phyloP scores from a whole-genome alignment of 2,329 filamentous ascomycete species.

The Metarhizium rileyi region DNA sequence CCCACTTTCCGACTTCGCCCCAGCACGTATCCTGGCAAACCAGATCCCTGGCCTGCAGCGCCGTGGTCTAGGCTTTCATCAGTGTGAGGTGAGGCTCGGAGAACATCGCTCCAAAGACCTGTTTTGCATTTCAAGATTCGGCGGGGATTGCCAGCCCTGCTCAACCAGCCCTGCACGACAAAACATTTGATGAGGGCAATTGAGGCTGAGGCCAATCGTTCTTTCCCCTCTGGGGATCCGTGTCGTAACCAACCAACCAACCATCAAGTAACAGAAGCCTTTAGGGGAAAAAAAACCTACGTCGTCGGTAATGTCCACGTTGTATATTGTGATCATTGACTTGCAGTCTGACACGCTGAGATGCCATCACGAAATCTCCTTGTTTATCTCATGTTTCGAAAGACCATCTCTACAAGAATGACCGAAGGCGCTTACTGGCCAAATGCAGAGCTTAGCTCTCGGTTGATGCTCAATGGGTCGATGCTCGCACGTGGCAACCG shows the following conservation, averaged over 20 bases:
- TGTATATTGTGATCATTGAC: no score
- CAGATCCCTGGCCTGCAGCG: not conserved
- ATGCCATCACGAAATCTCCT: not conserved
- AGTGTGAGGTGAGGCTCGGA: not conserved
- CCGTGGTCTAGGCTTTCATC: not conserved
- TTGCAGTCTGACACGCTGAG: not conserved
- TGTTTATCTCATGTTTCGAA: not conserved
- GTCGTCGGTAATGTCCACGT: no score
- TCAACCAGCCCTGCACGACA: not conserved
- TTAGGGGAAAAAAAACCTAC: no score
- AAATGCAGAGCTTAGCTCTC: not conserved
- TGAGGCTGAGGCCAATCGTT: not conserved
- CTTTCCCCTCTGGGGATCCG: no score
- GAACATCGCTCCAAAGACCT: not conserved
- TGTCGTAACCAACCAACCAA: no score
- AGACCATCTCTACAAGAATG: not conserved
- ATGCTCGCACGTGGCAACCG: not conserved
- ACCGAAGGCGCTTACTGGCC: not conserved
- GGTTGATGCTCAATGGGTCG: not conserved
- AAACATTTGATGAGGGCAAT: no score
- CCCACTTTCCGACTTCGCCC: constrained; percentile 4
- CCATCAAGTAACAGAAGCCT: no score
- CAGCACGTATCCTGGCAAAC: not conserved
- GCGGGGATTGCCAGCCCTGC: not conserved
- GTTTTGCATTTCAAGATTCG: not conserved